phyloP scores from a whole-genome alignment of 441 rosid genomes.

The Eruca vesicaria region DNA sequence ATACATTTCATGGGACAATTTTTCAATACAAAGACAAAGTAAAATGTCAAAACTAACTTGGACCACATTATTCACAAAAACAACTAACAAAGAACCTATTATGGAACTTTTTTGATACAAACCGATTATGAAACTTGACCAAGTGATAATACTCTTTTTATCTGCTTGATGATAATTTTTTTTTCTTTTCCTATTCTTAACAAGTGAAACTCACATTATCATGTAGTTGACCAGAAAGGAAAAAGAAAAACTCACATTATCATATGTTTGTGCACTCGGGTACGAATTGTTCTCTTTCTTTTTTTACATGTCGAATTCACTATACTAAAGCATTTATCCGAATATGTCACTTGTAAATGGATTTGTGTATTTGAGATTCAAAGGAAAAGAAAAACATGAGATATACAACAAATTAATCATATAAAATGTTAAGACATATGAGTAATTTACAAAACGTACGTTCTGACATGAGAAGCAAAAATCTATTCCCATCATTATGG shows the following conservation, averaged over 20 bases:
- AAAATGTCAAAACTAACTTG: neutral
- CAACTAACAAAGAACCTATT: neutral
- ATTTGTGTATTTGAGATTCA: neutral
- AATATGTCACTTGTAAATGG: neutral
- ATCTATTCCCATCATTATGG: neutral
- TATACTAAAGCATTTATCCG: neutral
- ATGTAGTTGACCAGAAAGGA: neutral
- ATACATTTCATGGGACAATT: slow-evolving; percentile 18
- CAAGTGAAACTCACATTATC: neutral
- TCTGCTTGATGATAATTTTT: neutral
- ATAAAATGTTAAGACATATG: no score
- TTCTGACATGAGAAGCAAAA: neutral
- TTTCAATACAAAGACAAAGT: slow-evolving; percentile 3
- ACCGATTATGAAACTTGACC: neutral
- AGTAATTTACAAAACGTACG: neutral
- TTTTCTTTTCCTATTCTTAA: neutral
- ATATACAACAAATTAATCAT: no score
- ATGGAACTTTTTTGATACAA: neutral
- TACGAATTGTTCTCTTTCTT: neutral
- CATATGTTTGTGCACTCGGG: neutral
- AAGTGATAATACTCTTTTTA: neutral
- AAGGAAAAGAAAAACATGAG: no score
- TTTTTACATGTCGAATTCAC: neutral
- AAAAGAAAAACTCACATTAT: neutral
- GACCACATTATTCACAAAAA: slow-evolving; percentile 10